These are phyloP conservation scores for Blastobotrys aristatus DNA, from an alignment of 1,139 yeast genomes.

Conservation along the genomic window DNA sequence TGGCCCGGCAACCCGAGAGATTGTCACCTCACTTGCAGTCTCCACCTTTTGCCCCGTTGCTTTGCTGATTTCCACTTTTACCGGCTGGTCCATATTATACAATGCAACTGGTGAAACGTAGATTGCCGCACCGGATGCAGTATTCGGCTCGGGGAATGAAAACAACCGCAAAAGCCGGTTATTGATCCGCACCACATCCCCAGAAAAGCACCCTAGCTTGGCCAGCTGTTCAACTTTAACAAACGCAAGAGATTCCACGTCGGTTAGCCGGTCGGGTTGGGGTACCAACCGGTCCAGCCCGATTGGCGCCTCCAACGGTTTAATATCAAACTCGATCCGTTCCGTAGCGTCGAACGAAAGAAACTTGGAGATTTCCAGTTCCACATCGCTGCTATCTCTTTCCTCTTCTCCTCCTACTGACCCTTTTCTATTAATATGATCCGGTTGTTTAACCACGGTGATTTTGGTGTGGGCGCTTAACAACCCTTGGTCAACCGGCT, in stretches of 20 bases:
- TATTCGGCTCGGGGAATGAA: slow-evolving; percentile 62
- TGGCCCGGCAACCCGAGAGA: slow-evolving; percentile 68
- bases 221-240: slow-evolving; percentile 50
- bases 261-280: slow-evolving; percentile 32
- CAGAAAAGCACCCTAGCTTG: slow-evolving; percentile 58
- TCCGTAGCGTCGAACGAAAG: slow-evolving; percentile 19
- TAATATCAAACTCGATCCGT: slow-evolving; percentile 19
- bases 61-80: slow-evolving; percentile 23
- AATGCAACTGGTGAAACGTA: slow-evolving; percentile 64
- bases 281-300: slow-evolving; percentile 26
- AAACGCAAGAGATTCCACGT: slow-evolving; percentile 48
- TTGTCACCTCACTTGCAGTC: slow-evolving; percentile 47
- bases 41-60: slow-evolving; percentile 25
- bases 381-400: slow-evolving; percentile 17
- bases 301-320: slow-evolving; percentile 24
- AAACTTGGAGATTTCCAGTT: slow-evolving; percentile 29
- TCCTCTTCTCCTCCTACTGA: slow-evolving; percentile 9
- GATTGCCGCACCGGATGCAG: slow-evolving; percentile 38
- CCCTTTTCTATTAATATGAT: neutral
- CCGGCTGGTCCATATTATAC: slow-evolving; percentile 41
- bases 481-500: slow-evolving; percentile 67
- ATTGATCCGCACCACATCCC: slow-evolving; percentile 43
- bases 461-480: slow-evolving; percentile 44
- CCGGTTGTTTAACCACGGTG: slow-evolving; percentile 44
- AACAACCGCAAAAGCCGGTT: slow-evolving; percentile 45